These are phyloP conservation scores for Abrus precatorius DNA, from an alignment of 306 rosid genomes.

Conservation along the genomic window DNA sequence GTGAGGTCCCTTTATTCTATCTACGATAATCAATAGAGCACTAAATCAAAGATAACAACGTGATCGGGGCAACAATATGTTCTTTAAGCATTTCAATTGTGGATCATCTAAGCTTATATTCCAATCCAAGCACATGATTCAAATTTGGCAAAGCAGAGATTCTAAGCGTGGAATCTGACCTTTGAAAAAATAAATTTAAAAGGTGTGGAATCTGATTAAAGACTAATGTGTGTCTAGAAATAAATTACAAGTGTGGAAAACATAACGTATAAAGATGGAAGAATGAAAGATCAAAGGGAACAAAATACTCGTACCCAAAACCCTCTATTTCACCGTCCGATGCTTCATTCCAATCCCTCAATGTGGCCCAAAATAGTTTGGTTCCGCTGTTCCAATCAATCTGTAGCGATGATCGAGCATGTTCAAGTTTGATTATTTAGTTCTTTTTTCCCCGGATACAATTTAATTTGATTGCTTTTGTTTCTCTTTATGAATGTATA, in stretches of 20 bases:
- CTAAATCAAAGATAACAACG: conserved; percentile 38
- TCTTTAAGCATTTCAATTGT: conserved; percentile 42
- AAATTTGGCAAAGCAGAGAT: conserved; percentile 39
- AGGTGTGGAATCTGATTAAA: conserved; percentile 52
- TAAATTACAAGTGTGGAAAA: conserved; percentile 28
- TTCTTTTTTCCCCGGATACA: background rate
- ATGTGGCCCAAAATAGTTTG: conserved; percentile 9
- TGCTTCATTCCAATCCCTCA: conserved; percentile 21
- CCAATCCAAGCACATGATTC: conserved; percentile 24
- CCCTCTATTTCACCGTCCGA: conserved; percentile 41
- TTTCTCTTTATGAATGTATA: background rate
- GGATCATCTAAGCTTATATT: conserved; percentile 33
- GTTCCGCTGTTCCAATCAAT: conserved; percentile 21
- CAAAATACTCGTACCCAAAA: conserved; percentile 35
- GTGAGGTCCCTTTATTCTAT: conserved; percentile 44
- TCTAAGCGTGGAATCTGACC: conserved; percentile 46
- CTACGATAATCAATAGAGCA: conserved; percentile 6
- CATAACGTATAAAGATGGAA: conserved; percentile 38
- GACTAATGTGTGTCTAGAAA: conserved; percentile 30
- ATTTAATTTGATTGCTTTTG: background rate
- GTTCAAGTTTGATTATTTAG: background rate
- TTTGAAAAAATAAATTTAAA: background rate
- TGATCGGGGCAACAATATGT: conserved; percentile 23
- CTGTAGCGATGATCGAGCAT: background rate
- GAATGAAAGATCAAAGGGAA: conserved; percentile 25